phyloP scores from a whole-genome alignment of 2,329 filamentous ascomycete genomes.

The Colletotrichum sp. region DNA sequence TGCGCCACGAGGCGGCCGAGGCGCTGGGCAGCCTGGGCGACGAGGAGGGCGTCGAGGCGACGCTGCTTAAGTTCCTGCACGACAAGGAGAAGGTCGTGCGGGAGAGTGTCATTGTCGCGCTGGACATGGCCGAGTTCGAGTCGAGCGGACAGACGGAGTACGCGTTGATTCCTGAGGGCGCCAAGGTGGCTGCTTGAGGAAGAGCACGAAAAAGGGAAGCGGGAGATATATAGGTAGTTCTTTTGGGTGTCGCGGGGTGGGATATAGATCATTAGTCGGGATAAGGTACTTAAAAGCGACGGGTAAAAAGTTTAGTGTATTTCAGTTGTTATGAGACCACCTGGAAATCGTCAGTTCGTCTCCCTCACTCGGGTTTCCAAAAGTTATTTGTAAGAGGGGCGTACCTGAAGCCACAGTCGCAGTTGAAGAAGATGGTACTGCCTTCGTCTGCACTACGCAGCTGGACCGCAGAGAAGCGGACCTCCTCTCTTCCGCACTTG shows the following conservation, averaged over 20 bases:
- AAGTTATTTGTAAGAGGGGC: slow-evolving; percentile 30
- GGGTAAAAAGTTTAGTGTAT: slow-evolving; percentile 19
- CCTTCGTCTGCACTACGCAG: slow-evolving; percentile 94
- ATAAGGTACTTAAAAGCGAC: slow-evolving; percentile 18
- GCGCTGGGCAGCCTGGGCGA: slow-evolving; percentile 93
- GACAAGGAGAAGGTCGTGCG: slow-evolving; percentile 93
- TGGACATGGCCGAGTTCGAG: slow-evolving; percentile 99
- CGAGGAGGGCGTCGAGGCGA: slow-evolving; percentile 90
- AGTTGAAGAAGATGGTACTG: slow-evolving; percentile 88
- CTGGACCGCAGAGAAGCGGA: slow-evolving; percentile 86
- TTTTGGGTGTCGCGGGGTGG: slow-evolving; percentile 7
- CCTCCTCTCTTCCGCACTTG: slow-evolving; percentile 81
- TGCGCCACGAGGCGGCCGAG: slow-evolving; percentile 96
- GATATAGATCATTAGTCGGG: slow-evolving; percentile 20
- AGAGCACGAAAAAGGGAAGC: slow-evolving; percentile 3
- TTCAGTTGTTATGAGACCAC: slow-evolving; percentile 67
- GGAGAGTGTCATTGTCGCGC: slow-evolving; percentile 91
- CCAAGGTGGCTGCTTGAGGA: slow-evolving; percentile 43
- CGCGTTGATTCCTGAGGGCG: slow-evolving; percentile 79
- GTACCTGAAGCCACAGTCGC: slow-evolving; percentile 85
- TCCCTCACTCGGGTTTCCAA: neutral
- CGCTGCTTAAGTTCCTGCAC: slow-evolving; percentile 80
- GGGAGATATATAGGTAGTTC: neutral
- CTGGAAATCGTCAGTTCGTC: slow-evolving; percentile 35
- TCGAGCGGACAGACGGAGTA: slow-evolving; percentile 89